Evolutionary conservation across 345 rosid genomes (phyloP), one percentile per base, ranked within the genome.

Genomic region (Raphanus raphanistrum): DNA sequence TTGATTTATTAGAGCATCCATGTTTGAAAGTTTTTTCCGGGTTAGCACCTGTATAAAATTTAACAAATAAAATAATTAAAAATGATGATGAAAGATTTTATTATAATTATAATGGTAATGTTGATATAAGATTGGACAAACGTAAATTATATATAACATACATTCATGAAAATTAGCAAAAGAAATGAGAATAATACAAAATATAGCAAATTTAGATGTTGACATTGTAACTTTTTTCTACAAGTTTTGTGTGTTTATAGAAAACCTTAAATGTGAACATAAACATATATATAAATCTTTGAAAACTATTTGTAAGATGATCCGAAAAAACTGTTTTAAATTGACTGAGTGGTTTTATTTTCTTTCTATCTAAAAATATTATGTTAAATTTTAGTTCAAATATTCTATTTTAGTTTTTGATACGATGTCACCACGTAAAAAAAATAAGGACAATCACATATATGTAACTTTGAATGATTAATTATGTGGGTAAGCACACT

Each of bases 151-250:
- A 35, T 57, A 33, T 21, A 9, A 59, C 41, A 3, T 38, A 61
- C 75, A 60, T 60, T 60, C 67, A 41, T 71, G 57, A 28, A 59
- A 9, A 60, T n/a, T 27, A 41, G 28, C 16, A 2, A 38, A 36
- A 0, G 38, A 38, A 71, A 71, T 11, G 6, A 71, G 28, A 9
- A 71, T 8, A 36, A 71, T 60, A 17, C 67, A 59, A 60, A 71
- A 15, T 4, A 60, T 27, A 4, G 26, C 16, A 38, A 59, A 2
- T 59, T 71, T 71, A n/a, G 6, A 38, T n/a, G 38, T 2, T 0
- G 66, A 71, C 27, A 71, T 71, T 59, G 57, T 38, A 8, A 57
- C 21, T 58, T 4, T 71, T 59, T 9, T 32, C 5, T 59, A 4
- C 1, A n/a, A 71, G 5, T 26, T 59, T 41, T 60, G 1, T 59